phyloP scores from a whole-genome alignment of 2,329 filamentous ascomycete genomes.

The Juglanconis oblonga region DNA sequence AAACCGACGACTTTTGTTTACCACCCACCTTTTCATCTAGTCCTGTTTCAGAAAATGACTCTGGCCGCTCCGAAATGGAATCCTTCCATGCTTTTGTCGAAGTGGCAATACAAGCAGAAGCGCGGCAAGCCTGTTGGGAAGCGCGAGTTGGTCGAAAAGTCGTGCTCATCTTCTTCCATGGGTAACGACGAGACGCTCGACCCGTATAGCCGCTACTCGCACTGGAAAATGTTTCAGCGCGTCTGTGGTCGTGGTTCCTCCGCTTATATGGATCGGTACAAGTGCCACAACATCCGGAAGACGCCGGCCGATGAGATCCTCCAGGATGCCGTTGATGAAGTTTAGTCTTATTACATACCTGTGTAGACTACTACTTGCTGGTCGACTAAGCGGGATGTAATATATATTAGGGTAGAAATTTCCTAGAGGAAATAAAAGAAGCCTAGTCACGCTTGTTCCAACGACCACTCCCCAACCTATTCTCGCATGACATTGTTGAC shows the following conservation, averaged over 20 bases:
- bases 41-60: background rate
- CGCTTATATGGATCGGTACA: background rate
- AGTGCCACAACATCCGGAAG: background rate
- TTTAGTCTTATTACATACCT: too few species aligned
- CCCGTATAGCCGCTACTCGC: background rate
- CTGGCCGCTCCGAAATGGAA: background rate
- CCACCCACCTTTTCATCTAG: background rate
- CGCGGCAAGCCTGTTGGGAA: background rate
- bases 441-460: too few species aligned
- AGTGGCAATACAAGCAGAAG: background rate
- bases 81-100: background rate
- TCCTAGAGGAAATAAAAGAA: too few species aligned
- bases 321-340: background rate
- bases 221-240: background rate
- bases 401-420: too few species aligned
- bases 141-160: background rate
- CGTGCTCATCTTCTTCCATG: background rate
- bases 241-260: background rate
- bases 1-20: background rate
- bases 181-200: background rate
- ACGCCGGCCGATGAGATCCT: background rate
- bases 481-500: too few species aligned
- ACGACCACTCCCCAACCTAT: too few species aligned
- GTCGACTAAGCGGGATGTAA: too few species aligned
- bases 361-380: too few species aligned